phyloP scores from a whole-genome alignment of 169 alveolate species.

The Toxoplasma gondii region DNA sequence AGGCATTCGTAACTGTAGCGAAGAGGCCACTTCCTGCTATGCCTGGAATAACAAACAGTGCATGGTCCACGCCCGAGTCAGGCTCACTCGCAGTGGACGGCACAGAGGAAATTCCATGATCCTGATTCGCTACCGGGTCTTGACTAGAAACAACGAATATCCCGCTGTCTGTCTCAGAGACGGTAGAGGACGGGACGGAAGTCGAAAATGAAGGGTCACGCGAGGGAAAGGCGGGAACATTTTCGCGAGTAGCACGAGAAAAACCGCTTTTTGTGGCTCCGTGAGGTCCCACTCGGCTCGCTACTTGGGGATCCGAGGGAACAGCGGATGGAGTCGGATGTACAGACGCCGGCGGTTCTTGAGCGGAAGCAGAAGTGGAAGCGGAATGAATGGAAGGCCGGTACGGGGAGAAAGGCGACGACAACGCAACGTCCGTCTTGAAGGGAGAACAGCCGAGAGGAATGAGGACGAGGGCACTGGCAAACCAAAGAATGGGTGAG shows the following conservation, averaged over 20 bases:
- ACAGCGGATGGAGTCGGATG: no score
- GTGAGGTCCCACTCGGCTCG: no score
- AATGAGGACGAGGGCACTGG: background rate
- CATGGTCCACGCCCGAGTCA: slow-evolving; percentile 33
- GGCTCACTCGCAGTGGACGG: background rate
- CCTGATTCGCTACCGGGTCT: background rate
- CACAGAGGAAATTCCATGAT: background rate
- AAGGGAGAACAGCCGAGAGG: background rate
- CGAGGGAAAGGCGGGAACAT: no score
- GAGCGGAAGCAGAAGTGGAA: background rate
- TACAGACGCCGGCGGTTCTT: no score
- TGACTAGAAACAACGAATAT: background rate
- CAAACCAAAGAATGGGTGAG: background rate
- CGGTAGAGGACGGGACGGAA: background rate
- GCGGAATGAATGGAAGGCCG: background rate
- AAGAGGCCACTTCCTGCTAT: slow-evolving; percentile 68
- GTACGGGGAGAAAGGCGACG: background rate
- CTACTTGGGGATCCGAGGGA: no score
- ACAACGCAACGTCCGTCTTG: background rate
- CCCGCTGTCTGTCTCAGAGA: no score
- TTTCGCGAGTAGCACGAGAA: no score
- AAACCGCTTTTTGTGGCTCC: no score
- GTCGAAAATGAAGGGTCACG: background rate
- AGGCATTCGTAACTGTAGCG: slow-evolving; percentile 22
- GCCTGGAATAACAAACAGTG: slow-evolving; percentile 59